Evolutionary conservation across 2,329 filamentous ascomycete genomes (phyloP), one percentile per base, ranked within the genome.

Genomic region (Fusarium liriodendri): DNA sequence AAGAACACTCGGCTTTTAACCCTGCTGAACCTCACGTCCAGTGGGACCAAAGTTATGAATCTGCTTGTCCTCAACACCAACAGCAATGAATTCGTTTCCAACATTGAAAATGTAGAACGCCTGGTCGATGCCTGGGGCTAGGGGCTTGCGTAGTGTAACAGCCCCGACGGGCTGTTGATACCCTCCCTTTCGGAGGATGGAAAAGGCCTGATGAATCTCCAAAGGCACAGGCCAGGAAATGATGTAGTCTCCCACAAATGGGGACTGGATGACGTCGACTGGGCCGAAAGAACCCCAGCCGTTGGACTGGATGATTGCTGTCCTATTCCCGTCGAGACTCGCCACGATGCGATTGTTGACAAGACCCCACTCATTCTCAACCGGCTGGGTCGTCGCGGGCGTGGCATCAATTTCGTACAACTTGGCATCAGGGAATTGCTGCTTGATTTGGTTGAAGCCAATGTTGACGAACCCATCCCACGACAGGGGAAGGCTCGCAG

Each of bases 401-500:
- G 33, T 71, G 25, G 68, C 70, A 9, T 68, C 69, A 7, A 72
- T 52, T 33, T 69, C 70, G 22, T 69, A 67, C 7, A 72, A 38
- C 8, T 57, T 22, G 8, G 70, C 70, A 32, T 69, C 32, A 4
- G 70, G 57, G 25, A 50, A 63, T 33, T 71, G 42, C 22, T 64
- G 37, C 32, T 47, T 61, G 58, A 72, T 71, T 1, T 66, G 20
- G n/a, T 69, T 69, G 59, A 40, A 29, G 2, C 70, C 70, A 5
- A 69, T 47, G 27, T 72, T 71, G 58, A 72, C 40, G 33, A 72
- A 60, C 10, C 52, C 70, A 33, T 72, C 70, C 70, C 70, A 72
- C 0, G 68, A 66, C 9, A 71, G 27, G 25, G 68, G 64, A 1
- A 71, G 38, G 27, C 35, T 37, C 14, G 57, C 62, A 6, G 18